Conservation (phyloP, 495 filamentous ascomycete species). For the Copromyces sp. region DNA sequence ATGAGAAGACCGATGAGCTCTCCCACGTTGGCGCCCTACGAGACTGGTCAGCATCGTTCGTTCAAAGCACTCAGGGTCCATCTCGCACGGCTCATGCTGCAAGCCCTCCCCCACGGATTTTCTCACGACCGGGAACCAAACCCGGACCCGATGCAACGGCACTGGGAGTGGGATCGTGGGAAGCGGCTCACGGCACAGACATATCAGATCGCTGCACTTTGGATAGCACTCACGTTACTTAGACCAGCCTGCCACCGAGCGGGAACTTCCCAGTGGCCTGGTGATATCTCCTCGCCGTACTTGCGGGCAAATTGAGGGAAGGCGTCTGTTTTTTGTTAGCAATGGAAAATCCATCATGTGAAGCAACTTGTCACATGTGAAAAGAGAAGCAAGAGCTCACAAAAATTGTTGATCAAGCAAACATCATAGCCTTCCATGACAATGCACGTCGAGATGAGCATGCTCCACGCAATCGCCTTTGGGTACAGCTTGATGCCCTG, state of each 20-base stretch:
- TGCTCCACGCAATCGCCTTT: constrained; percentile 48
- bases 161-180: background rate
- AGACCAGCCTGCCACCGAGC: constrained; percentile 70
- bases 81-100: background rate
- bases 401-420: constrained; percentile 49
- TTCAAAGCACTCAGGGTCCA: background rate
- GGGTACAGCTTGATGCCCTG: constrained; percentile 45
- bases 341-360: background rate
- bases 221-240: constrained; percentile 46
- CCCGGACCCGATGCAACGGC: background rate
- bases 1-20: constrained; percentile 69
- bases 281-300: constrained; percentile 47
- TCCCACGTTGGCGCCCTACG: constrained; percentile 36
- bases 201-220: background rate
- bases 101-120: background rate
- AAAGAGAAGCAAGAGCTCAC: constrained; percentile 13
- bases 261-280: constrained; percentile 57
- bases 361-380: background rate
- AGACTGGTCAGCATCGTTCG: background rate
- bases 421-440: constrained; percentile 58
- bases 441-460: constrained; percentile 52
- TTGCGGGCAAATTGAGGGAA: constrained; percentile 56
- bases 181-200: background rate
- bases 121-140: background rate
- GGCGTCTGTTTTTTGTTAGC: constrained; percentile 23